Conservation (phyloP, 2,329 filamentous ascomycete species). For the Penicillium sp. region DNA sequence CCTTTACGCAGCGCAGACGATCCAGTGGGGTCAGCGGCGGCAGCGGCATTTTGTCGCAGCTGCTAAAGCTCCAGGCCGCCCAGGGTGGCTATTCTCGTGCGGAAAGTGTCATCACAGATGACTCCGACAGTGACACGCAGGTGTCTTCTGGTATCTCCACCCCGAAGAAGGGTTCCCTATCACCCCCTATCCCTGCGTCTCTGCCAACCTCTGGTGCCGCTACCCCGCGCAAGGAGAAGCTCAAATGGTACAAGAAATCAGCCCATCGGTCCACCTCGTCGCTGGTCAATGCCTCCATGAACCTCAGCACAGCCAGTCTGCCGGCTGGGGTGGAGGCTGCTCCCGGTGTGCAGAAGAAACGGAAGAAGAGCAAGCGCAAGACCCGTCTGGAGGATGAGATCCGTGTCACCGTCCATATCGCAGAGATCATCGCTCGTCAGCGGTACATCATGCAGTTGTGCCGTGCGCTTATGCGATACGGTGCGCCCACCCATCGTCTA, state of each 20-base stretch:
- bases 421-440: slow-evolving; percentile 74
- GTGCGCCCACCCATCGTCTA: slow-evolving; percentile 86
- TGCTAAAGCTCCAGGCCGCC: slow-evolving; percentile 68
- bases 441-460: slow-evolving; percentile 84
- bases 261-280: slow-evolving; percentile 41
- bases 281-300: slow-evolving; percentile 40
- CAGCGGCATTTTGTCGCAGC: slow-evolving; percentile 66
- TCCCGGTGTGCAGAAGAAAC: slow-evolving; percentile 7
- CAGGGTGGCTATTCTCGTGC: slow-evolving; percentile 37
- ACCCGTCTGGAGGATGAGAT: slow-evolving; percentile 52
- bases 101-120: slow-evolving; percentile 32
- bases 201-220: slow-evolving; percentile 29
- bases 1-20: slow-evolving; percentile 27
- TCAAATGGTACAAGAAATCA: slow-evolving; percentile 47
- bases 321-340: slow-evolving; percentile 30
- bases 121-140: slow-evolving; percentile 33
- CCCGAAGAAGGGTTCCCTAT: slow-evolving; percentile 26
- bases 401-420: slow-evolving; percentile 62
- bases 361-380: slow-evolving; percentile 30
- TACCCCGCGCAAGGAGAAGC: slow-evolving; percentile 39
- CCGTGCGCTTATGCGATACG: slow-evolving; percentile 84
- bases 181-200: slow-evolving; percentile 22
- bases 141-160: slow-evolving; percentile 31
- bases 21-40: slow-evolving; percentile 28
- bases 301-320: slow-evolving; percentile 35